Evolutionary conservation across 768 basidiomycete genomes (phyloP).

Genomic region (Xerocomus brunneocitrinus): DNA sequence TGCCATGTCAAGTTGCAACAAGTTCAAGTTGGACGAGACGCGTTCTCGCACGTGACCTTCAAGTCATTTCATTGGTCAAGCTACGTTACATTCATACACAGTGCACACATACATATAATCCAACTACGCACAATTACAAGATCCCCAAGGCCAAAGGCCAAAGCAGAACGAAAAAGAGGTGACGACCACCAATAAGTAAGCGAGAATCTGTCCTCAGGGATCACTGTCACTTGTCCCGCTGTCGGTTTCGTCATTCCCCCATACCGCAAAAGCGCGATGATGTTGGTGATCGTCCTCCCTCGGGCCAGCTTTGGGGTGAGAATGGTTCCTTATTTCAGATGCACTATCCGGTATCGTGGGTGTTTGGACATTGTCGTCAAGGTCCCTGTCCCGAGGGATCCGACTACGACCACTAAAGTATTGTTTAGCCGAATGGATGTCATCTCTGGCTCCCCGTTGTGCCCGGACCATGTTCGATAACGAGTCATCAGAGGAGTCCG

Average conservation of each 20-base stretch:
- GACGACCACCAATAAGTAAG: too few relatives aligned
- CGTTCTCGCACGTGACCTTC: slow-evolving; percentile 14
- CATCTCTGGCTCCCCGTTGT: slow-evolving; percentile 50
- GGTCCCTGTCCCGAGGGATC: slow-evolving; percentile 57
- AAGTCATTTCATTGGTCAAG: background rate
- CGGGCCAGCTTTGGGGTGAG: slow-evolving; percentile 8
- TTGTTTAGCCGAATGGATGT: slow-evolving; percentile 40
- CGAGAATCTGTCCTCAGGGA: slow-evolving; percentile 16
- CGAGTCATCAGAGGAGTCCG: slow-evolving; percentile 38
- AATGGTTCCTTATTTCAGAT: slow-evolving; percentile 11
- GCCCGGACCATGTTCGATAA: slow-evolving; percentile 31
- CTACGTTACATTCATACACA: background rate
- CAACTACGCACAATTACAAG: background rate
- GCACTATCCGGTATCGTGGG: slow-evolving; percentile 47
- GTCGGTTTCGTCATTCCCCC: slow-evolving; percentile 87
- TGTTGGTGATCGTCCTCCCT: slow-evolving; percentile 26
- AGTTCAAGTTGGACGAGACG: background rate
- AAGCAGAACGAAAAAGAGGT: slow-evolving; percentile 5
- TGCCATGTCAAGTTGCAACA: slow-evolving; percentile 8
- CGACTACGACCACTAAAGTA: slow-evolving; percentile 45
- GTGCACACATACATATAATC: too few relatives aligned
- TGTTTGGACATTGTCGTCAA: slow-evolving; percentile 56
- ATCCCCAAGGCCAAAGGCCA: background rate
- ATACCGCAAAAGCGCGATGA: slow-evolving; percentile 72
- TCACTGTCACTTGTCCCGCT: slow-evolving; percentile 78